Evolutionary conservation across 1,284 basidiomycete species (phyloP).

Genomic region (Peniophora sp.): DNA sequence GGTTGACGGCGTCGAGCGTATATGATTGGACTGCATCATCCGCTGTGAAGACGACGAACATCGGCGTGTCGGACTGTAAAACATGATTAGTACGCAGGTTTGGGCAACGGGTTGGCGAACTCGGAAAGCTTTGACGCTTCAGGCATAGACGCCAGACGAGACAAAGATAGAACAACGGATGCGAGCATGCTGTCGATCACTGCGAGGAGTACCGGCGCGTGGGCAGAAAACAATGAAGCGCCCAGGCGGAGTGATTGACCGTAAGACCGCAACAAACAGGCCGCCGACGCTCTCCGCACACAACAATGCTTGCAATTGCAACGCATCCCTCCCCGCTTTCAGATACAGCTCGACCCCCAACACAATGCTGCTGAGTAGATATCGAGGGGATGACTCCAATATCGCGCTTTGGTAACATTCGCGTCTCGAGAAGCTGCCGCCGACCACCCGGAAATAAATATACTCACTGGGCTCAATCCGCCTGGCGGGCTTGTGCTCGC

Average conservation of each 20-base stretch:
- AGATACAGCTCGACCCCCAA: too few relatives aligned
- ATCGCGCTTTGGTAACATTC: neutral
- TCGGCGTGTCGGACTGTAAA: conserved; percentile 53
- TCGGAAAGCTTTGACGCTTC: neutral
- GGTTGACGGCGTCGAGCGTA: conserved; percentile 63
- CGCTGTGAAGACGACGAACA: conserved; percentile 67
- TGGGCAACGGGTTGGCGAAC: neutral
- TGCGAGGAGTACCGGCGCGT: too few relatives aligned
- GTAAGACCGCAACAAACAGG: too few relatives aligned
- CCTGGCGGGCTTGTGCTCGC: conserved; percentile 68
- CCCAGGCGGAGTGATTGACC: too few relatives aligned
- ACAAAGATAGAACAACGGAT: neutral
- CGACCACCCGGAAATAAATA: neutral
- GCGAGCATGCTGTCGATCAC: neutral
- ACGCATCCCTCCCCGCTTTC: too few relatives aligned
- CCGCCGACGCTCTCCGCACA: too few relatives aligned
- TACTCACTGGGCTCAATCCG: conserved; percentile 52
- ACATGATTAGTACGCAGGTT: neutral
- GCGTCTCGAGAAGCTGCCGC: neutral
- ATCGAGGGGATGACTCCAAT: neutral
- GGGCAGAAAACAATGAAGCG: too few relatives aligned
- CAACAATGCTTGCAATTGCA: too few relatives aligned
- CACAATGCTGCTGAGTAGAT: too few relatives aligned
- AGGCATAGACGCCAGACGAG: neutral
- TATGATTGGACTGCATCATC: conserved; percentile 72